Evolutionary conservation across 257 asterid genomes (phyloP).

Genomic region (Perilla frutescens): DNA sequence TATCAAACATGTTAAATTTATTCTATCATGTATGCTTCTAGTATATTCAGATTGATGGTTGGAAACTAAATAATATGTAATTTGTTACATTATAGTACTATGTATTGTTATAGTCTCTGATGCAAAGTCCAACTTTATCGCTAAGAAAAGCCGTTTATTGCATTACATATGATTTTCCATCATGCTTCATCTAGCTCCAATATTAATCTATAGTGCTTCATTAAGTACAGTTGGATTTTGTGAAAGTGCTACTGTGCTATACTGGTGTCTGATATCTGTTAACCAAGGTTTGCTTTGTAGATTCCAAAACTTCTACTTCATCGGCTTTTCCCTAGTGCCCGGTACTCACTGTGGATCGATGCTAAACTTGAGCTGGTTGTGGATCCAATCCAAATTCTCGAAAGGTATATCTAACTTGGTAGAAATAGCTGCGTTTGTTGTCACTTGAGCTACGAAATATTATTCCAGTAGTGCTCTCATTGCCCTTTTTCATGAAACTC

Average conservation of each 20-base stretch:
- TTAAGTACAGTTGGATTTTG: not conserved
- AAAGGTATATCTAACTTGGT: slow-evolving; percentile 58
- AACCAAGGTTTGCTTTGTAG: slow-evolving; percentile 51
- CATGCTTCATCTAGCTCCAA: not conserved
- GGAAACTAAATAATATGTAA: not conserved
- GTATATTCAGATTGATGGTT: not conserved
- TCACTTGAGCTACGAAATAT: not conserved
- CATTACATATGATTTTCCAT: not conserved
- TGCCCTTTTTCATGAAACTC: too few relatives aligned
- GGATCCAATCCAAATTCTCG: slow-evolving; percentile 88
- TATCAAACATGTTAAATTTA: not conserved
- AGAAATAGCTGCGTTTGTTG: not conserved
- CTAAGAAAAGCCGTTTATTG: not conserved
- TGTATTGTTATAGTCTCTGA: not conserved
- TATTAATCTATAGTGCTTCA: not conserved
- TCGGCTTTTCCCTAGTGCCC: slow-evolving; percentile 83
- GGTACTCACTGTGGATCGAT: slow-evolving; percentile 92
- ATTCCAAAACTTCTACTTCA: slow-evolving; percentile 90
- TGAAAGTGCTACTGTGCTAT: not conserved
- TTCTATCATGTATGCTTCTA: not conserved
- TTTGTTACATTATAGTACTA: not conserved
- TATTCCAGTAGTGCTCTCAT: not conserved
- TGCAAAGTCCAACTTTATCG: not conserved
- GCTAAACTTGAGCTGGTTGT: slow-evolving; percentile 93
- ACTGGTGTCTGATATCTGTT: slow-evolving; percentile 9